phyloP scores from a whole-genome alignment of 805 yeast species.

The Metschnikowia cubensis region DNA sequence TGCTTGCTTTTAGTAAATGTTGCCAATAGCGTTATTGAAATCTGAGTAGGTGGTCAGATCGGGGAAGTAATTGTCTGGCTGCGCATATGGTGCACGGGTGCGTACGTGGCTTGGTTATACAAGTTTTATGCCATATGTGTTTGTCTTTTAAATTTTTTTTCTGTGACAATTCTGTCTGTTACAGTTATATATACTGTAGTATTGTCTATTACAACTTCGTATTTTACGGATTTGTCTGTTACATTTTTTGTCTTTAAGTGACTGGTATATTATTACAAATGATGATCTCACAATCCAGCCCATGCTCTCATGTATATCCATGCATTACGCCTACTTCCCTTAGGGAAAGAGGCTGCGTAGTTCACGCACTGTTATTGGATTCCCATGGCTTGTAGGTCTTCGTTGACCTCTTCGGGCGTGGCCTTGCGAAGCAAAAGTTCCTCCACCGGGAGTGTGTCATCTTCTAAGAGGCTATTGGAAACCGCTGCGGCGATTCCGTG shows the following conservation, averaged over 20 bases:
- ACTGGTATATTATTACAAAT: not conserved
- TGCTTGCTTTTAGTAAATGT: too few relatives aligned
- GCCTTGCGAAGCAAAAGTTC: conserved; percentile 51
- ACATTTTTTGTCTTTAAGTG: not conserved
- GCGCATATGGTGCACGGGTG: conserved; percentile 9
- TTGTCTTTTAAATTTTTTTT: too few relatives aligned
- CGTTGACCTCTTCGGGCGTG: conserved; percentile 64
- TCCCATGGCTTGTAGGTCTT: conserved; percentile 70
- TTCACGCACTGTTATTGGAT: conserved; percentile 14
- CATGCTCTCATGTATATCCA: not conserved
- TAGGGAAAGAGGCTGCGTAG: not conserved
- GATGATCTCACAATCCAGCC: not conserved
- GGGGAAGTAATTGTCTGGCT: not conserved
- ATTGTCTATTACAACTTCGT: too few relatives aligned
- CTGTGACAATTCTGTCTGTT: too few relatives aligned
- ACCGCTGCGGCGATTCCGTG: conserved; percentile 79
- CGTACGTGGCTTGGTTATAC: not conserved
- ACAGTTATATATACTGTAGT: too few relatives aligned
- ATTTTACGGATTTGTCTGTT: too few relatives aligned
- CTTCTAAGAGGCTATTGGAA: conserved; percentile 38
- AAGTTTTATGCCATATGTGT: too few relatives aligned
- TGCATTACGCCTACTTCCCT: not conserved
- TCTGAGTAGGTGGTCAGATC: not conserved
- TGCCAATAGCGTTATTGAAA: not conserved
- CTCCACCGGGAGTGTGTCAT: conserved; percentile 19